Conservation (phyloP, 169 alveolate species). For the Plasmodium yoelii region DNA sequence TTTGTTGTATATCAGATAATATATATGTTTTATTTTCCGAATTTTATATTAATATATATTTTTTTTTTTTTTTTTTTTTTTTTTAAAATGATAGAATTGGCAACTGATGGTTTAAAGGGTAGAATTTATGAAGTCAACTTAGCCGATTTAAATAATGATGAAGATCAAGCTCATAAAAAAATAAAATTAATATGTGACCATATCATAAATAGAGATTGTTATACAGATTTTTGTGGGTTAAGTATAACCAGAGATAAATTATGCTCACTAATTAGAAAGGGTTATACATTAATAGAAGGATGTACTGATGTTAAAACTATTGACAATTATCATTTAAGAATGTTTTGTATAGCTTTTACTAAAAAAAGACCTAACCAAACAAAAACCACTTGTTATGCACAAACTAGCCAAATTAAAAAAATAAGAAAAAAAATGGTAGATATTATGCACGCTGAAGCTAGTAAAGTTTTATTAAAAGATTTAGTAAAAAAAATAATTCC, state of each 20-base stretch:
- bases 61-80: too few relatives aligned
- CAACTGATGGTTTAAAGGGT: slow-evolving; percentile 95
- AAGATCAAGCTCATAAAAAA: slow-evolving; percentile 96
- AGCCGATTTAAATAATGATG: slow-evolving; percentile 96
- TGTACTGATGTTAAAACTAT: slow-evolving; percentile 97
- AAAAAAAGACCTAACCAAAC: slow-evolving; percentile 94
- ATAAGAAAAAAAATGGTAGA: slow-evolving; percentile 97
- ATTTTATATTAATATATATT: not conserved
- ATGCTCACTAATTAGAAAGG: slow-evolving; percentile 96
- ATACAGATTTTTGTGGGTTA: slow-evolving; percentile 97
- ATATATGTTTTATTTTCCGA: too few relatives aligned
- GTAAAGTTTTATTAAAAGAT: slow-evolving; percentile 94
- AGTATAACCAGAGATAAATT: slow-evolving; percentile 97
- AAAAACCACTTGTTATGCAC: slow-evolving; percentile 97
- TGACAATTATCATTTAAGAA: slow-evolving; percentile 96
- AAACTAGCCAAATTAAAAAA: slow-evolving; percentile 94
- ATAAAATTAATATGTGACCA: slow-evolving; percentile 96
- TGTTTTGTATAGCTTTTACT: slow-evolving; percentile 98
- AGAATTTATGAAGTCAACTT: slow-evolving; percentile 96
- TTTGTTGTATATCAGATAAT: too few relatives aligned
- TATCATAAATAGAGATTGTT: slow-evolving; percentile 95
- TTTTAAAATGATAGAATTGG: slow-evolving; percentile 83
- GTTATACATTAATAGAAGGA: slow-evolving; percentile 98
- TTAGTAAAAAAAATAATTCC: slow-evolving; percentile 96
- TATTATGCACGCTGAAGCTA: slow-evolving; percentile 95